A percentile compares a stretch with the other conserved stretches of the same genome.
Conservation (phyloP, 805 yeast species). For the Schwanniomyces polymorphus region DNA sequence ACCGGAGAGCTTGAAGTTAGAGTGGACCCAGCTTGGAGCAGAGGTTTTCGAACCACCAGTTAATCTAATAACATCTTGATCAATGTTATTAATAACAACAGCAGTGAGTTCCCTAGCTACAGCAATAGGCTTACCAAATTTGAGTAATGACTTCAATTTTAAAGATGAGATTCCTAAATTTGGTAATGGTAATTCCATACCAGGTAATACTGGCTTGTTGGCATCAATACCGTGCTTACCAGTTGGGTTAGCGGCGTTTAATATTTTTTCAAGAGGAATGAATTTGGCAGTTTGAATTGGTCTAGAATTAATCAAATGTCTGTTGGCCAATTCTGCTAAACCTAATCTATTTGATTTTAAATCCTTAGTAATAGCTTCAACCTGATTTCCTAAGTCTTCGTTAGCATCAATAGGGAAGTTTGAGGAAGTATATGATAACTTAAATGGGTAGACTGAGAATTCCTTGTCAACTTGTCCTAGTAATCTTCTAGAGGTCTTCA, state of each 20-base stretch:
- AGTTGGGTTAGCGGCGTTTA: constrained; percentile 63
- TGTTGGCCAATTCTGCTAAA: constrained; percentile 73
- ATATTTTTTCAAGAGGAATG: constrained; percentile 65
- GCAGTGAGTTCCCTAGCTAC: constrained; percentile 83
- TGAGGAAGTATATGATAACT: constrained; percentile 68
- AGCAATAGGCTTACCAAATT: constrained; percentile 48
- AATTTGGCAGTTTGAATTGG: constrained; percentile 74
- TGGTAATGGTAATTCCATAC: constrained; percentile 75
- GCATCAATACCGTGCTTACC: constrained; percentile 70
- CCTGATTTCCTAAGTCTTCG: constrained; percentile 36
- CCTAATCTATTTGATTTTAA: constrained; percentile 70
- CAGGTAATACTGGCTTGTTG: constrained; percentile 64
- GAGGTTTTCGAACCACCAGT: constrained; percentile 74
- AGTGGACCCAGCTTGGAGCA: constrained; percentile 86
- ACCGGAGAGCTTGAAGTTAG: constrained; percentile 62
- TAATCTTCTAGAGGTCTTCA: constrained; percentile 71
- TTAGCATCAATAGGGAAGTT: constrained; percentile 56
- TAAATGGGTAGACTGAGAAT: constrained; percentile 89
- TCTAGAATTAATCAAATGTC: constrained; percentile 71
- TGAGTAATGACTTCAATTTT: constrained; percentile 60
- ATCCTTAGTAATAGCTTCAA: constrained; percentile 50
- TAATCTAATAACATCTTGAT: constrained; percentile 67
- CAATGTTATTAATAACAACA: constrained; percentile 44
- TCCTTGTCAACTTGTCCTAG: constrained; percentile 69
- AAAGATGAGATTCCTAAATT: constrained; percentile 69